Base-by-base conservation (phyloP, 768 basidiomycete genomes). In the Infundibulicybe gibba region DNA sequence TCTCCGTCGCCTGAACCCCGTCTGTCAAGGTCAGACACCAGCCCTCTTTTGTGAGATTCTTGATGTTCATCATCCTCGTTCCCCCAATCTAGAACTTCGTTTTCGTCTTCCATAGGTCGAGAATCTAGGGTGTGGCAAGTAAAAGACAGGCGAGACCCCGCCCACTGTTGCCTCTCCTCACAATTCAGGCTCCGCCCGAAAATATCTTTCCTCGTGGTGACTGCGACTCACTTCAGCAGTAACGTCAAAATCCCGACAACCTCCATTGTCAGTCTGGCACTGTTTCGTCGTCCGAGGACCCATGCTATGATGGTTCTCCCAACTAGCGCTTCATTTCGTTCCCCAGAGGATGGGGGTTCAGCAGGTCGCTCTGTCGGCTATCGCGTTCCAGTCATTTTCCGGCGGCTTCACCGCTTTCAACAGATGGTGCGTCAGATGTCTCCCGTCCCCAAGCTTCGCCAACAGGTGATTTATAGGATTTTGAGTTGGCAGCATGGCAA, bases 401-500 rank as follows among this genome's bases (percentile, higher is more conserved):
- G 83, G 51, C 72, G 92, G 35, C 62, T 94, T 41, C 80, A 86
- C 55, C 79, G 88, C 49, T 85, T 93, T 54, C 85, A 90, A 47
- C 88, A 92, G 64, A 93, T 94, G 92, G 92, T 85, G 49, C 43
- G 79, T 52, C 37, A 41, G 41, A 9, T 25, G 45, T 11, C 40
- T 12, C 9, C 33, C 31, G 5, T 20, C 40, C 40, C n/a, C 32
- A 16, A 37, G 25, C 30, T n/a, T 48, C 20, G 40, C 13, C 41
- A 30, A 48, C 39, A 44, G 41, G 44, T 48, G 34, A 20, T 35
- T 15, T 30, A 3, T 20, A 97, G 94, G 95, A 98, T 65, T 97
- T 97, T 67, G 95, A 98, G 65, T 71, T 95, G 40, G 95, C 95
- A 10, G 87, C 90, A 25, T 97, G 94, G 93, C 93, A 97, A 61